Evolutionary conservation across 768 basidiomycete genomes (phyloP).

Genomic region (Agaricus subrufescens): DNA sequence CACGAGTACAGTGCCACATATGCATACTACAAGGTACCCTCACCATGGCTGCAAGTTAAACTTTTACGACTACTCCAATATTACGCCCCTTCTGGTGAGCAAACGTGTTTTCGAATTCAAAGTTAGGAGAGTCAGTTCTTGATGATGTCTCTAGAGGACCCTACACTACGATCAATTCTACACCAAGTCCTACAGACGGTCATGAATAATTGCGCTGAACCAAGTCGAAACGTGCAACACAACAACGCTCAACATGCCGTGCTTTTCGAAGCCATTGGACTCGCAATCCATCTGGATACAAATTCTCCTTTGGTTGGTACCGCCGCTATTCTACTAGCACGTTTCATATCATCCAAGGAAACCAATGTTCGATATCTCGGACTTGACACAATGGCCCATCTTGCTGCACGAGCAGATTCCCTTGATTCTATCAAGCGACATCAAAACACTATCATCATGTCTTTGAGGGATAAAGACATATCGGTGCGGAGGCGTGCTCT

Average conservation of each 20-base stretch:
- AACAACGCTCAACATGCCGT: conserved; percentile 98
- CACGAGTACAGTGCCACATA: conserved; percentile 87
- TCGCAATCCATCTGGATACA: conserved; percentile 94
- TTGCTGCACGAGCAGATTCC: conserved; percentile 90
- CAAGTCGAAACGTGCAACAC: conserved; percentile 92
- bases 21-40: conserved; percentile 96
- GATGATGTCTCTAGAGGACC: conserved; percentile 60
- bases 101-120: neutral
- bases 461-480: conserved; percentile 95
- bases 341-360: conserved; percentile 97
- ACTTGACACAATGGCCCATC: conserved; percentile 96
- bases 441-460: conserved; percentile 91
- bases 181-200: conserved; percentile 83
- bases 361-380: conserved; percentile 98
- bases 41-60: conserved; percentile 97
- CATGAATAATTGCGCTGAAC: conserved; percentile 89
- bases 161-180: conserved; percentile 68
- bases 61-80: conserved; percentile 90
- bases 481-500: conserved; percentile 91
- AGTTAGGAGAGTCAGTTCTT: neutral
- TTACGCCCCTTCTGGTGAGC: conserved; percentile 88
- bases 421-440: conserved; percentile 92
- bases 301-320: conserved; percentile 84
- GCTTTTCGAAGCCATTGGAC: conserved; percentile 95
- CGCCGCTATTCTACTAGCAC: conserved; percentile 86